A percentile compares a stretch with the other conserved stretches of the same genome.
Evolutionary conservation across 768 basidiomycete species (phyloP).

Genomic region (Pleurotus tuber-regium): DNA sequence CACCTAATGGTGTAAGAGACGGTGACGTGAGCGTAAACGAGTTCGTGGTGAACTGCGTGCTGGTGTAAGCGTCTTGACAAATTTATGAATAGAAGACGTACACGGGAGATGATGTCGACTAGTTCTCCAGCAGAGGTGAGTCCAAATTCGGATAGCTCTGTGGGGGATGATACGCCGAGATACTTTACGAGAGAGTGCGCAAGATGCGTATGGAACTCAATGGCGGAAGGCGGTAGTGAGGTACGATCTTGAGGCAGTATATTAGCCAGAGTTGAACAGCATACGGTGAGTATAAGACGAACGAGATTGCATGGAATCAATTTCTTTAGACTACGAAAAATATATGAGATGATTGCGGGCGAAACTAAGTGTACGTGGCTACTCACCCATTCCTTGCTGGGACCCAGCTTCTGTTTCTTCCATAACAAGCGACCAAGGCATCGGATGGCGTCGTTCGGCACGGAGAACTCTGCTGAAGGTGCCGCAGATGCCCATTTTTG

Average conservation of each 20-base stretch:
- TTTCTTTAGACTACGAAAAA: constrained; percentile 50
- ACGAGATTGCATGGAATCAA: constrained; percentile 79
- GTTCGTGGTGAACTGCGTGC: constrained; percentile 80
- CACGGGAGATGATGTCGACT: constrained; percentile 70
- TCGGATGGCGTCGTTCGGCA: constrained; percentile 79
- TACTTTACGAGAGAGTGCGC: constrained; percentile 76
- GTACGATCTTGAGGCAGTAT: constrained; percentile 51
- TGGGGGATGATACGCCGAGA: constrained; percentile 55
- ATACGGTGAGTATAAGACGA: constrained; percentile 22
- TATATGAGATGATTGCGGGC: not conserved
- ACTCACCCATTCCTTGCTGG: constrained; percentile 55
- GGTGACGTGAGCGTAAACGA: constrained; percentile 84
- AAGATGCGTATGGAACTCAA: constrained; percentile 63
- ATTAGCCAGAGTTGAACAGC: constrained; percentile 6
- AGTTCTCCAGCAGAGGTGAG: constrained; percentile 59
- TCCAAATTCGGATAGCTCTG: constrained; percentile 57
- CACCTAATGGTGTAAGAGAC: constrained; percentile 77
- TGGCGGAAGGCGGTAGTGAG: constrained; percentile 43
- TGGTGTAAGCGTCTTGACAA: not conserved
- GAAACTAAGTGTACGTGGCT: not conserved
- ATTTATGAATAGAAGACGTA: constrained; percentile 30
- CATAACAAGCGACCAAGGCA: constrained; percentile 77
- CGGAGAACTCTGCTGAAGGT: constrained; percentile 39
- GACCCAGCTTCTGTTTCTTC: constrained; percentile 54
- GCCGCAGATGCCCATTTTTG: constrained; percentile 52